Evolutionary conservation across 768 basidiomycete species (phyloP).

Genomic region (Hydnum rufescens): DNA sequence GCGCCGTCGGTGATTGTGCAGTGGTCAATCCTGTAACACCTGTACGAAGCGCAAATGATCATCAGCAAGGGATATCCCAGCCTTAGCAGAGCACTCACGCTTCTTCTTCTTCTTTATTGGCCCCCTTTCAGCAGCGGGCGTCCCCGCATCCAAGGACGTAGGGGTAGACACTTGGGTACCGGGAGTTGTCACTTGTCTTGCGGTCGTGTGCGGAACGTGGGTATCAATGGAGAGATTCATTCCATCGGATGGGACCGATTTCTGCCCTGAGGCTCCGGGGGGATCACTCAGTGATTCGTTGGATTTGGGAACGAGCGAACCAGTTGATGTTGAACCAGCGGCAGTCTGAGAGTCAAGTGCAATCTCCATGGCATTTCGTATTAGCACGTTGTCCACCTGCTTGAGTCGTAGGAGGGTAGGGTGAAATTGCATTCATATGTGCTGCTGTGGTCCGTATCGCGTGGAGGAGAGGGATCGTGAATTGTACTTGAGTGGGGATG

Average conservation of each 20-base stretch:
- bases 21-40: too few species aligned
- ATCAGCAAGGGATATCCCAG: too few species aligned
- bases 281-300: too few species aligned
- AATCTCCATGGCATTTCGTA: conserved; percentile 1
- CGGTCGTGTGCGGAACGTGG: too few species aligned
- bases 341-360: background rate
- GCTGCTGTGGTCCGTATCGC: conserved; percentile 65
- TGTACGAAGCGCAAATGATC: too few species aligned
- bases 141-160: background rate
- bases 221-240: too few species aligned
- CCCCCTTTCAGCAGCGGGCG: conserved; percentile 19
- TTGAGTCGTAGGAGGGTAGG: conserved; percentile 32
- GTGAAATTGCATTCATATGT: background rate
- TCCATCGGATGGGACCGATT: background rate
- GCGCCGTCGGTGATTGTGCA: too few species aligned
- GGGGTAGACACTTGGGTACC: background rate
- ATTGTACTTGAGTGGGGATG: conserved; percentile 3
- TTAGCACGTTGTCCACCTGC: conserved; percentile 12
- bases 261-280: too few species aligned
- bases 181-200: background rate
- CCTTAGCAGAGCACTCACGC: conserved; percentile 33
- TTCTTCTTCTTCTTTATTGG: conserved; percentile 54
- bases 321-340: background rate
- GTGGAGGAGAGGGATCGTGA: conserved; percentile 31
- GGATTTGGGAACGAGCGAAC: background rate